Base-by-base conservation (phyloP, 108 stramenopile species). In the Cyclostephanos tholiformis region DNA sequence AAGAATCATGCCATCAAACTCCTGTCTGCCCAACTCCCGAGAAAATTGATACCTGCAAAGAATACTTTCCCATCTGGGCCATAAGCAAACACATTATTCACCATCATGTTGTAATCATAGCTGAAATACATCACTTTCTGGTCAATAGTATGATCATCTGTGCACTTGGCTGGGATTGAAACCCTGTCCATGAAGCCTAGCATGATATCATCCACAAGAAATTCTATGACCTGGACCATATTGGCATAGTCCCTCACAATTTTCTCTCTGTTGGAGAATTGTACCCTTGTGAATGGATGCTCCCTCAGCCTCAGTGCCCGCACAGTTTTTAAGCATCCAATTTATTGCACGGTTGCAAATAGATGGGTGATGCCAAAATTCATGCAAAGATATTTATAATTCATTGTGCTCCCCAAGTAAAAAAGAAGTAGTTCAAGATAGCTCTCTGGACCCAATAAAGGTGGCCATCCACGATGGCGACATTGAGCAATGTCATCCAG, bases 41-140 rank as follows among this genome's bases (percentile, higher is more conserved):
- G 51, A 52, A 51, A 67, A 19, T 67, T 67, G 48, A 53, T 27
- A n/a, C n/a, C n/a, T n/a, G n/a, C n/a, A n/a, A n/a, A n/a, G n/a
- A n/a, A n/a, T n/a, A n/a, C n/a, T n/a, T n/a, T n/a, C n/a, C n/a
- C 49, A 17, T 67, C 66, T 5, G 27, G 25, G 1, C 11, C 66
- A 67, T 30, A 67, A 26, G 67, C 48, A 26, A 51, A 67, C 19
- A 67, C 49, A 11, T 51, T 67, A 2, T 51, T 53, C 4, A 67
- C 23, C 23, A 53, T 67, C 27, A 50, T 67, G 2, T 67, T 50
- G 38, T 29, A 67, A 46, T 6, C 4, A 22, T 10, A 43, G 19
- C 64, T 27, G 27, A 4, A 65, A 35, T 66, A 48, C 2, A 53
- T 38, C 39, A 30, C 51, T 56, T 56, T 68, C 16, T 68, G 51